Evolutionary conservation across 768 basidiomycete species (phyloP), one percentile per base, ranked within the genome.

Genomic region (Neoboletus brunneissimus): DNA sequence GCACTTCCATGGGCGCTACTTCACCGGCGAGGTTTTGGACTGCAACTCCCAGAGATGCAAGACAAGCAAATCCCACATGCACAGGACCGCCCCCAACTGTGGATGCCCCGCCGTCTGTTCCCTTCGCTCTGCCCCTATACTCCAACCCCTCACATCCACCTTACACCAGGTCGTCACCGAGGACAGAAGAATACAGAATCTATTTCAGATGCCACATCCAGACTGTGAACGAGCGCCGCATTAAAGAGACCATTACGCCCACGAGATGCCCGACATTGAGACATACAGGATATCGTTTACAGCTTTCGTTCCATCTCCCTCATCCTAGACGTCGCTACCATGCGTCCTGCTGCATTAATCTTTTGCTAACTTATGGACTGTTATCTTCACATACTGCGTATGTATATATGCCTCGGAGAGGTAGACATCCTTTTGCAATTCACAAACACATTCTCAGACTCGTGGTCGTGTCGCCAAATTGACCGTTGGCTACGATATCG

Each of bases 1-100:
- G 73, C 73, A 75, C 58, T 74, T 74, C 55, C 73, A 74, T 53
- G 73, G 67, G 51, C 74, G 73, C 48, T 75, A 74, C 60, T 74
- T 61, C 54, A 74, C 73, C 15, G 73, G 73, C 37, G 49, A 68
- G 11, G 66, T 71, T 0, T 43, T 48, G 12, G 74, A 74, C 48
- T 74, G 73, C 54, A 64, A 64, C 47, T 69, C 67, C 2, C 59
- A 56, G 23, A 35, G 60, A 47, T 74, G 73, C 62, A 74, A 74
- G 57, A 70, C 73, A 3, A 74, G 73, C 51, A 64, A 63, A 37
- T 50, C 64, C 11, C 73, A 74, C 59, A 71, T 67, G 57, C 74
- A 74, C 59, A 73, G 43, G 52, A 74, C 73, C 15, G 73, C 74
- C 0, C 56, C 31, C 22, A 73, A 75, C 34, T 74, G 73, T 47